Base-by-base conservation (phyloP, 106 monocot genomes). In the Amphibolis antarctica region DNA sequence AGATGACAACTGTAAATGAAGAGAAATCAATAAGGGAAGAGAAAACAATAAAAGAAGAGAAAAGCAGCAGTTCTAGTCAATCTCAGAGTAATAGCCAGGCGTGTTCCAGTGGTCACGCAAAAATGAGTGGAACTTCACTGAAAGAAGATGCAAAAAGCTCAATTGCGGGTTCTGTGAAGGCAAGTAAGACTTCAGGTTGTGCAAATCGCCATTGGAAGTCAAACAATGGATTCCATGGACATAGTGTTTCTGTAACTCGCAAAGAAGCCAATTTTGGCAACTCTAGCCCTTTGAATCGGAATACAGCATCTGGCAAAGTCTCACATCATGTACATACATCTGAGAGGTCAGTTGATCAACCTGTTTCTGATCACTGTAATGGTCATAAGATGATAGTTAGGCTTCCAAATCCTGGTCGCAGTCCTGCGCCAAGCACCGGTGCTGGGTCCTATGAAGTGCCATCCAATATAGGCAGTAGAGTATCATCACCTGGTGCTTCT, bases 41-140 rank as follows among this genome's bases (percentile, higher is more conserved):
- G 43, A 26, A 66, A 45, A 12, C 74, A 42, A 80, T 71, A 0
- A 83, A 85, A 65, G 93, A 93, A 57, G 93, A 88, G 68, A 88
- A 85, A 70, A 93, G 88, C 75, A 88, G 80, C 53, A 74, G 85
- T 60, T 93, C 88, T 12, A 83, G 85, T 67, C 82, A 90, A 63
- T 90, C 89, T 24, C 82, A 73, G 73, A 90, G 70, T 56, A 88
- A 85, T 72, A 83, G 86, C 55, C 92, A 92, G 65, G 82, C 92
- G 46, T 88, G 79, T 58, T 87, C 84, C 21, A 79, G 79, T 69
- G 82, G 88, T 54, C 83, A 80, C 52, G 78, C 63, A 20, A 89
- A 83, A 74, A 52, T 43, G 24, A 54, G 44, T 15, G 71, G 79
- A 53, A 73, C 83, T 60, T 72, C 85, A 24, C 74, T 63, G 62